These are phyloP conservation scores for Candida alai DNA, from an alignment of 805 yeast genomes.

Conservation along the genomic window DNA sequence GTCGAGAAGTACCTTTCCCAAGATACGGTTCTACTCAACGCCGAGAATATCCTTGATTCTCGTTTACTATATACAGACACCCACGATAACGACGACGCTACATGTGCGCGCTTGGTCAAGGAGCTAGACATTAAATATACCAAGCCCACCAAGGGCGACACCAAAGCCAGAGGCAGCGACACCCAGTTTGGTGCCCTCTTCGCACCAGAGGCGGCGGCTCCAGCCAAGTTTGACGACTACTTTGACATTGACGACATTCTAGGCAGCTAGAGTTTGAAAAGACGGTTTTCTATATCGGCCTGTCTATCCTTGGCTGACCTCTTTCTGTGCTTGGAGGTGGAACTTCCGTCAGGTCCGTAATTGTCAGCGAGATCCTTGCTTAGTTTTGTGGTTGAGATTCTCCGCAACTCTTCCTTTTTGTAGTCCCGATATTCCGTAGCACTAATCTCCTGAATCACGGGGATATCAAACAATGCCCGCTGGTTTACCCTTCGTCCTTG, in stretches of 20 bases:
- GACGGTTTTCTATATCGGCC: conserved; percentile 33
- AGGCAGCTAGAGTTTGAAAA: conserved; percentile 26
- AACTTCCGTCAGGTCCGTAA: conserved; percentile 39
- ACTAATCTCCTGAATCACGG: conserved; percentile 28
- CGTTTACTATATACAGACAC: conserved; percentile 4
- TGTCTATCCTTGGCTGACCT: conserved; percentile 44
- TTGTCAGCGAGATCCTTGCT: conserved; percentile 27
- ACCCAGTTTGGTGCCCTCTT: not conserved
- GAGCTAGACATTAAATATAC: conserved; percentile 21
- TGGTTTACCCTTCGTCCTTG: conserved; percentile 44
- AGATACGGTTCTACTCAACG: conserved; percentile 29
- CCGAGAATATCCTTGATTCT: conserved; percentile 21
- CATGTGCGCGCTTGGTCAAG: conserved; percentile 15
- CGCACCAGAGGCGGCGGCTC: conserved; percentile 1
- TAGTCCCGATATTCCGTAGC: conserved; percentile 20
- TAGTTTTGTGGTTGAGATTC: conserved; percentile 27
- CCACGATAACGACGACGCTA: conserved; percentile 10
- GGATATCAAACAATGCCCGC: conserved; percentile 33
- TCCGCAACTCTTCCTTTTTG: conserved; percentile 24
- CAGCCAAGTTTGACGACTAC: conserved; percentile 9
- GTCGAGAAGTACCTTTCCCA: conserved; percentile 18
- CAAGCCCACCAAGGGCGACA: conserved; percentile 16
- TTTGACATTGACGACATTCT: conserved; percentile 11
- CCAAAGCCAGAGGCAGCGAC: conserved; percentile 8
- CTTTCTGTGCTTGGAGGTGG: conserved; percentile 29